phyloP scores from a whole-genome alignment of 2,329 filamentous ascomycete genomes.

The Aspergillus sp. region DNA sequence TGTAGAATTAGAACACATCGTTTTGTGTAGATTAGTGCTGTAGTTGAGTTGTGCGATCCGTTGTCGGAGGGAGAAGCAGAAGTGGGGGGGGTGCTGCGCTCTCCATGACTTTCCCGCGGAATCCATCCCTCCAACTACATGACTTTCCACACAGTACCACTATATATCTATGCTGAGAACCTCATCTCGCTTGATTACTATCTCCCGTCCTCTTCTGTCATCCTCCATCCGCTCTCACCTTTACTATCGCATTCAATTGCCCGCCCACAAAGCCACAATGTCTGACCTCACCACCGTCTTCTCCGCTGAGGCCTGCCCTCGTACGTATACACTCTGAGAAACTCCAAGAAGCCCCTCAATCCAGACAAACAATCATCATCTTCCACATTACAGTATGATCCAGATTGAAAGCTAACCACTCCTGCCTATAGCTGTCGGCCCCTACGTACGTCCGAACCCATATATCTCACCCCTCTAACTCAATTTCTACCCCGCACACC shows the following conservation, averaged over 20 bases:
- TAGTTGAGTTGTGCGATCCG: not conserved
- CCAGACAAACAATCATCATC: not conserved
- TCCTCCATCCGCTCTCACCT: slow-evolving; percentile 9
- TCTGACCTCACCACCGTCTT: slow-evolving; percentile 46
- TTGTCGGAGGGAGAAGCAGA: not conserved
- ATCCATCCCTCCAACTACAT: slow-evolving; percentile 7
- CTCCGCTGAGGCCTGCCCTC: slow-evolving; percentile 51
- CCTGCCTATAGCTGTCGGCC: slow-evolving; percentile 41
- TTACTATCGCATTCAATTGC: slow-evolving; percentile 19
- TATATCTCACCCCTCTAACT: slow-evolving; percentile 2
- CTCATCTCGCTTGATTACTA: slow-evolving; percentile 28
- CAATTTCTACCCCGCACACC: slow-evolving; percentile 3
- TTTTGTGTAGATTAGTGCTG: not conserved
- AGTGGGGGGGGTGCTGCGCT: slow-evolving; percentile 5
- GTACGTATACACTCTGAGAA: slow-evolving; percentile 36
- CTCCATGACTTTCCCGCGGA: slow-evolving; percentile 27
- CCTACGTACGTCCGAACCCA: slow-evolving; percentile 43
- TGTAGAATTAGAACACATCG: not conserved
- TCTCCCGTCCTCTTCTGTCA: slow-evolving; percentile 19
- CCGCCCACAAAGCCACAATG: slow-evolving; percentile 35
- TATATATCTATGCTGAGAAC: slow-evolving; percentile 30
- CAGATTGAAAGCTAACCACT: slow-evolving; percentile 11
- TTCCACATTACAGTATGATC: not conserved
- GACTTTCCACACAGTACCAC: slow-evolving; percentile 8
- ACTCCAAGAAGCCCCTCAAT: not conserved